A percentile compares a stretch with the other conserved stretches of the same genome.
Evolutionary conservation across 768 basidiomycete genomes (phyloP).

Genomic region (Lactarius hengduanensis): DNA sequence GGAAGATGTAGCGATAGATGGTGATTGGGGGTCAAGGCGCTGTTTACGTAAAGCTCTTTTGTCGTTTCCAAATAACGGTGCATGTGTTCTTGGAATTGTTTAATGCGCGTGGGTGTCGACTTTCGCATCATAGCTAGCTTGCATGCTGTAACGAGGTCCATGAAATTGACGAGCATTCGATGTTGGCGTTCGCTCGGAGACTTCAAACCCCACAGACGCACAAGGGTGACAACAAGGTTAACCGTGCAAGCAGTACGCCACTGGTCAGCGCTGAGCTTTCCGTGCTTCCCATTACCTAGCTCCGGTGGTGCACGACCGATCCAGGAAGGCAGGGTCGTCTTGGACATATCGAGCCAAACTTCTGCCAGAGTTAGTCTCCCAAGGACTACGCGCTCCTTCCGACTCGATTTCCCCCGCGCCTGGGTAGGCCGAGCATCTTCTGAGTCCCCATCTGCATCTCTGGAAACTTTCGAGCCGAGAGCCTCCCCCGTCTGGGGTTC

Average conservation of each 20-base stretch:
- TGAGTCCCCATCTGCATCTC: too few species aligned
- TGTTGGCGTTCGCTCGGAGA: neutral
- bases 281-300: conserved; percentile 27
- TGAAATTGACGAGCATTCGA: conserved; percentile 29
- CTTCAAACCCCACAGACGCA: conserved; percentile 30
- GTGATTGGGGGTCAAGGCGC: conserved; percentile 38
- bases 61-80: conserved; percentile 36
- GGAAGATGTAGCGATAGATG: conserved; percentile 44
- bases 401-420: too few species aligned
- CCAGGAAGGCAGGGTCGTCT: conserved; percentile 32
- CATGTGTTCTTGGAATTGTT: conserved; percentile 35
- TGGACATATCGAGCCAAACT: conserved; percentile 27
- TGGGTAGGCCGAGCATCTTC: too few species aligned
- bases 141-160: conserved; percentile 39
- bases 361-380: conserved; percentile 3
- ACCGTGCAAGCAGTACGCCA: conserved; percentile 29
- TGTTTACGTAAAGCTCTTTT: conserved; percentile 34
- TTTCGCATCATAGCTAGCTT: conserved; percentile 33
- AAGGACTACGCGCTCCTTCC: conserved; percentile 2
- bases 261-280: conserved; percentile 33
- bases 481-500: too few species aligned
- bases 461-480: too few species aligned
- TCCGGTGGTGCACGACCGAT: conserved; percentile 25
- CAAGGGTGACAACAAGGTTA: conserved; percentile 29
- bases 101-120: conserved; percentile 31